These are phyloP conservation scores for Ganoderma resinaceum DNA, from an alignment of 1,284 basidiomycete species.

Conservation along the genomic window DNA sequence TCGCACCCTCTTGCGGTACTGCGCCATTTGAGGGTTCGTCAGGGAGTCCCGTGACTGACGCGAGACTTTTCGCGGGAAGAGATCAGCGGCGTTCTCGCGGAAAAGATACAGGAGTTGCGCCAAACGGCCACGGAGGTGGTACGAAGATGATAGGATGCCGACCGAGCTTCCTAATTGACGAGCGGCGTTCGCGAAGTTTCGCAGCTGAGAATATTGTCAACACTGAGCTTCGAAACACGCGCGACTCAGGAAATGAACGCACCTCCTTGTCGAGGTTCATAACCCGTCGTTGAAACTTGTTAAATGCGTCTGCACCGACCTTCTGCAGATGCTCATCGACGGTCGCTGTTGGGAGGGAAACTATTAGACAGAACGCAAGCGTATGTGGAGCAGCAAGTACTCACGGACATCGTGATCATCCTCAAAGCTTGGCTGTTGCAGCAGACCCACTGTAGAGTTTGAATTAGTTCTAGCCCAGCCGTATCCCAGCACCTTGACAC, in stretches of 20 bases:
- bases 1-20: constrained; percentile 36
- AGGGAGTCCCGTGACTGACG: constrained; percentile 52
- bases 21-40: constrained; percentile 44
- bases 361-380: neutral
- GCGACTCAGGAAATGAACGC: constrained; percentile 7
- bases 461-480: neutral
- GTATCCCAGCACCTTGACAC: neutral
- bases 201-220: constrained; percentile 49
- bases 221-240: neutral
- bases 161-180: constrained; percentile 76
- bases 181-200: constrained; percentile 77
- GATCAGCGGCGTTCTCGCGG: constrained; percentile 72
- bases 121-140: constrained; percentile 70
- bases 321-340: constrained; percentile 73
- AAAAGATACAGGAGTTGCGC: constrained; percentile 71
- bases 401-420: constrained; percentile 71
- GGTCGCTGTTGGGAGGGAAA: constrained; percentile 48
- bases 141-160: constrained; percentile 74
- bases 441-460: constrained; percentile 34
- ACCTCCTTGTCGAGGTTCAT: constrained; percentile 73
- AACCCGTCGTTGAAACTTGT: constrained; percentile 66
- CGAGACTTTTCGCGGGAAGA: constrained; percentile 69
- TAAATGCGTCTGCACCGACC: constrained; percentile 67
- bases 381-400: constrained; percentile 39
- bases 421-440: constrained; percentile 56